Conservation (phyloP, 106 monocot genomes). For the Chionographis japonica region DNA sequence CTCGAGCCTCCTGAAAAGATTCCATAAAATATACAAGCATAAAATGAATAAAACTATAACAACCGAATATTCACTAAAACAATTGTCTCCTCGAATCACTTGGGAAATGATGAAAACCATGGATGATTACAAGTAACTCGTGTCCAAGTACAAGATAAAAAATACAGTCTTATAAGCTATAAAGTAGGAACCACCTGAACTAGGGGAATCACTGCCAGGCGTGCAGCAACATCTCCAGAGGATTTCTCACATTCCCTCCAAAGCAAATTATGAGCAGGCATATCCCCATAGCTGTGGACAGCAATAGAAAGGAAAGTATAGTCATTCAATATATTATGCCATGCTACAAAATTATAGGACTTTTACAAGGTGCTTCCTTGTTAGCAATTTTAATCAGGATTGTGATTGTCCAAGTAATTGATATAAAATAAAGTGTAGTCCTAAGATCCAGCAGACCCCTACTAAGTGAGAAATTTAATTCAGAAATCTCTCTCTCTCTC, state of each 20-base stretch:
- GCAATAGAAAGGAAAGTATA: not conserved
- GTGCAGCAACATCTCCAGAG: constrained; percentile 70
- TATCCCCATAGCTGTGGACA: constrained; percentile 73
- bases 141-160: not conserved
- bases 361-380: no score
- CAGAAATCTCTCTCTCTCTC: no score
- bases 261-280: constrained; percentile 90
- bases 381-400: no score
- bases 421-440: no score
- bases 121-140: no score
- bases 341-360: no score
- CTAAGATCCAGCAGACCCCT: no score
- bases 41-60: not conserved
- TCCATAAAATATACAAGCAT: not conserved
- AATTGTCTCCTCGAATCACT: not conserved
- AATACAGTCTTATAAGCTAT: not conserved
- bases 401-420: no score
- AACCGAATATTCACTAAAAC: not conserved
- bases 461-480: no score
- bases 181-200: constrained; percentile 65
- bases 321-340: not conserved
- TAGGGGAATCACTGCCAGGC: constrained; percentile 82
- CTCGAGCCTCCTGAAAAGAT: constrained; percentile 78
- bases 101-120: no score
- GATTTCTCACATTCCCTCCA: constrained; percentile 91